These are phyloP conservation scores for Graphilbum fragrans DNA, from an alignment of 2,329 filamentous ascomycete genomes.

Conservation along the genomic window DNA sequence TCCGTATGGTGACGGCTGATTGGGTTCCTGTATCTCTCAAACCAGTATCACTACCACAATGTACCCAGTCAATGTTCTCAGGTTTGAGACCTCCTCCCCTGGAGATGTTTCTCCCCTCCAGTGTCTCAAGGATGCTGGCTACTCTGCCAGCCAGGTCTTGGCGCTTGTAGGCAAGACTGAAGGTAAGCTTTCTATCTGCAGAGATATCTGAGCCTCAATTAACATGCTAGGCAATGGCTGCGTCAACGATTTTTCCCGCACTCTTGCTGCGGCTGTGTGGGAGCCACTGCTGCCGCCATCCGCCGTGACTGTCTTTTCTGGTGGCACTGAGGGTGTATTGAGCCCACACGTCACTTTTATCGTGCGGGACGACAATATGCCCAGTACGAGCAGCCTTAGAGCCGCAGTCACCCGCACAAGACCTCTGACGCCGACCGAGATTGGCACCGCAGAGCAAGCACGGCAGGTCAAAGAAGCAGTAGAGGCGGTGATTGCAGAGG, in stretches of 20 bases:
- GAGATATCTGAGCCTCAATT: too few species aligned
- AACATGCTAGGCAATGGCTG: too few species aligned
- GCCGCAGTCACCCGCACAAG: constrained; percentile 17
- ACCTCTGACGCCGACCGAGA: constrained; percentile 15
- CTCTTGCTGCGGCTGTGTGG: constrained; percentile 18
- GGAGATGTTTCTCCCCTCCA: constrained; percentile 16
- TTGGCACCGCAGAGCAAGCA: constrained; percentile 17
- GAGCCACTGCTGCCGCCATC: constrained; percentile 16
- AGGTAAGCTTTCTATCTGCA: too few species aligned
- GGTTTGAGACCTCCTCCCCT: constrained; percentile 18
- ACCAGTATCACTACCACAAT: too few species aligned
- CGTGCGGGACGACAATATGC: constrained; percentile 8
- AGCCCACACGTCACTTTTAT: constrained; percentile 19
- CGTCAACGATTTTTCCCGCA: constrained; percentile 21
- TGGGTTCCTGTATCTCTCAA: too few species aligned
- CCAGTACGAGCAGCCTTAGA: constrained; percentile 11
- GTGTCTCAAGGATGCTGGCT: constrained; percentile 15
- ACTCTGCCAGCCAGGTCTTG: constrained; percentile 15
- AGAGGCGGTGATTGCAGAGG: constrained; percentile 9
- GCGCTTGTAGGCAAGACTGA: constrained; percentile 20
- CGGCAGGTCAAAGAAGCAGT: constrained; percentile 12
- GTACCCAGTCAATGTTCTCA: constrained; percentile 16
- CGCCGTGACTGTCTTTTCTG: constrained; percentile 19
- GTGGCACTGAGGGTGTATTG: constrained; percentile 19
- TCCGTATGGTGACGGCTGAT: too few species aligned